Base-by-base conservation (phyloP, 108 stramenopile genomes). In the Pseudonitzschia multistriata region DNA sequence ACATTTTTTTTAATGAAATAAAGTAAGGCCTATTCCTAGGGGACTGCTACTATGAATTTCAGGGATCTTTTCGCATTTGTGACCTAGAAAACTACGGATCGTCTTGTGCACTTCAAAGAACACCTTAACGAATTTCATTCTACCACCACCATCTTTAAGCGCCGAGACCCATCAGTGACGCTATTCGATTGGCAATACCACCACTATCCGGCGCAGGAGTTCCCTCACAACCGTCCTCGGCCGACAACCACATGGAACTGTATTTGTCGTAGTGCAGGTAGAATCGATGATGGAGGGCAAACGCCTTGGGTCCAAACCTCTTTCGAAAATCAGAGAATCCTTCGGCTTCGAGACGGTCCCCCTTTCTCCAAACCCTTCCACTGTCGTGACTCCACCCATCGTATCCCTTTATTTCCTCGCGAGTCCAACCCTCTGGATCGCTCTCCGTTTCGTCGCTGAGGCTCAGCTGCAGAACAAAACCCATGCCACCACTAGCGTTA, bases 181-280 rank as follows among this genome's bases (percentile, higher is more conserved):
- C 40, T n/a, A 64, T 64, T 11, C 63, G 63, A 24, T 64, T 64
- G 25, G 28, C 63, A 10, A 64, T 29, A 13, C 63, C 40, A 22
- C 40, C 47, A 25, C 61, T 61, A 35, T 33, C 33, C 5, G 57
- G 57, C 68, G 57, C 68, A 15, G 86, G 83, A 22, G 80, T 86
- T 27, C 90, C 90, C 68, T 92, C 90, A 49, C 90, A 92, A 25
- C 90, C 90, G 81, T 92, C 90, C 65, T 92, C 90, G 7, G 90
- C 90, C 52, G 81, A 80, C 34, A 92, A 64, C 90, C 90, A 92
- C 67, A 92, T 71, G 28, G 71, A 57, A 39, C 76, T 67, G 36
- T 36, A 39, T 27, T 56, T 61, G 57, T 92, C 90, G 40, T 73
- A 84, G 66, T 92, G 91, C 66, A 87, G 67, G 72, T 85, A 92